Percentiles rank a stretch among this genome's conserved stretches.
phyloP scores from a whole-genome alignment of 2,329 filamentous ascomycete species.

The Torrubiellomyces zombiae region DNA sequence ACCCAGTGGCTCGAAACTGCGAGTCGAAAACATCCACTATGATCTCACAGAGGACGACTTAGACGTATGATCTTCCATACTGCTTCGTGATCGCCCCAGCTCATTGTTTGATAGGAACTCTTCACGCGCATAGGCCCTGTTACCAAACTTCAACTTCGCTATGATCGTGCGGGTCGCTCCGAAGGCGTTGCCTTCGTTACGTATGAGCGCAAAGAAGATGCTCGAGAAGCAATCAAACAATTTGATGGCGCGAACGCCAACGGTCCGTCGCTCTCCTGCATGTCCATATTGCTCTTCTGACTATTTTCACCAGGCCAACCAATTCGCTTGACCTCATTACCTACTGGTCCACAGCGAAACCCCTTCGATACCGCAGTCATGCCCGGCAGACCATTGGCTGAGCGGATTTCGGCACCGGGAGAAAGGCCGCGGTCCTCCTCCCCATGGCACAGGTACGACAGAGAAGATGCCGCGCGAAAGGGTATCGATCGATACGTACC shows the following conservation, averaged over 20 bases:
- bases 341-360: slow-evolving; percentile 32
- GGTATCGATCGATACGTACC: slow-evolving; percentile 71
- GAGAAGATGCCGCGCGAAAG: slow-evolving; percentile 43
- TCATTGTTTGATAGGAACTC: slow-evolving; percentile 60
- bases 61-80: slow-evolving; percentile 43
- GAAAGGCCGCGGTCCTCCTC: slow-evolving; percentile 48
- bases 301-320: slow-evolving; percentile 46
- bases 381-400: slow-evolving; percentile 39
- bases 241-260: slow-evolving; percentile 87
- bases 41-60: slow-evolving; percentile 76
- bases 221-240: slow-evolving; percentile 56
- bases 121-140: slow-evolving; percentile 66
- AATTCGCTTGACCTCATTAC: slow-evolving; percentile 55
- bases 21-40: slow-evolving; percentile 83
- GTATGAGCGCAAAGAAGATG: slow-evolving; percentile 56
- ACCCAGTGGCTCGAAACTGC: slow-evolving; percentile 49
- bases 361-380: slow-evolving; percentile 39
- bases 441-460: slow-evolving; percentile 27
- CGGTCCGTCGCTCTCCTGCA: slow-evolving; percentile 23
- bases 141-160: slow-evolving; percentile 51
- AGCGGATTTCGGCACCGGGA: slow-evolving; percentile 39
- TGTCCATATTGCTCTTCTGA: not conserved
- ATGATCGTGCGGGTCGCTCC: slow-evolving; percentile 78
- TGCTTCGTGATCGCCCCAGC: too few species aligned
- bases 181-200: slow-evolving; percentile 74